Percentiles rank a stretch among this genome's conserved stretches.
These are phyloP conservation scores for Candida albicans DNA, from an alignment of 1,139 yeast species.

Conservation along the genomic window DNA sequence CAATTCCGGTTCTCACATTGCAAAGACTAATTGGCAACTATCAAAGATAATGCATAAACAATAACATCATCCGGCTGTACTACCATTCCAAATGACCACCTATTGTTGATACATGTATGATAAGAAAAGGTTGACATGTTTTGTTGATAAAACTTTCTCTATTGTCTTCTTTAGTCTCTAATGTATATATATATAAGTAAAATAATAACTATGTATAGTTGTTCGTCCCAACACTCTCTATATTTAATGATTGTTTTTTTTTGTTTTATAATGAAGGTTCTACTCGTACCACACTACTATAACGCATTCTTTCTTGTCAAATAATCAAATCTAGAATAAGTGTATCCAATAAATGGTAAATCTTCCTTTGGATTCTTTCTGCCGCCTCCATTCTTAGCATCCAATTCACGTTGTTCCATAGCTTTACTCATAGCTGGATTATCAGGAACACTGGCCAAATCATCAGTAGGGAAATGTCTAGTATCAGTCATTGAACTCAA, in stretches of 20 bases:
- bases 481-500: slow-evolving; percentile 83
- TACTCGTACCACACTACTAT: slow-evolving; percentile 20
- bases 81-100: no score
- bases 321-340: slow-evolving; percentile 91
- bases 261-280: no score
- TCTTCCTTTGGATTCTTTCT: slow-evolving; percentile 67
- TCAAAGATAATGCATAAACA: no score
- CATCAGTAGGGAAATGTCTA: slow-evolving; percentile 97
- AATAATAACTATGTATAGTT: no score
- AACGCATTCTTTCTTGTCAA: slow-evolving; percentile 84
- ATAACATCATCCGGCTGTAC: no score
- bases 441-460: slow-evolving; percentile 91
- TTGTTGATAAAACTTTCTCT: no score
- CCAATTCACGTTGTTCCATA: slow-evolving; percentile 56
- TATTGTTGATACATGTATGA: no score
- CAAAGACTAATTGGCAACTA: no score
- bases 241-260: neutral
- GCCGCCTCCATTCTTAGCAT: slow-evolving; percentile 33
- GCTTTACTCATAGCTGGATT: slow-evolving; percentile 80
- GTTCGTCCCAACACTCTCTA: neutral
- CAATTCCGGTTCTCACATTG: no score
- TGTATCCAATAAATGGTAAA: slow-evolving; percentile 94
- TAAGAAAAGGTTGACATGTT: no score
- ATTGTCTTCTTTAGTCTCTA: no score
- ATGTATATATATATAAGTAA: no score